These are phyloP conservation scores for Corchorus capsularis DNA, from an alignment of 345 rosid genomes.

Conservation along the genomic window DNA sequence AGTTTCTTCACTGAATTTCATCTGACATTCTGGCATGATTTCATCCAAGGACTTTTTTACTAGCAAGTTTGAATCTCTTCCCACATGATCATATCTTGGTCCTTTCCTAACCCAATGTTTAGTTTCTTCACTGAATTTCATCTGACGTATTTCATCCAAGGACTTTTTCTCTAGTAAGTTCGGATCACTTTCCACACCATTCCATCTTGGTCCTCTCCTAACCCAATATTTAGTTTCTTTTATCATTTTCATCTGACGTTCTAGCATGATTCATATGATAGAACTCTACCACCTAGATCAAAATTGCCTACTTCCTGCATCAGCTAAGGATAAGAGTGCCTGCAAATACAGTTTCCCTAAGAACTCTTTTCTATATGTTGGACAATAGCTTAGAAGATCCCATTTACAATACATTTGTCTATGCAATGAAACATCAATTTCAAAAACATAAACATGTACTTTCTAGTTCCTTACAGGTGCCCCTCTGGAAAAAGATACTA, in stretches of 20 bases:
- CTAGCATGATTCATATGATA: background rate
- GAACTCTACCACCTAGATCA: constrained; percentile 5
- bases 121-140: constrained; percentile 11
- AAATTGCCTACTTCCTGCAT: background rate
- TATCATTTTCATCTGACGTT: background rate
- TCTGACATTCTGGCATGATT: background rate
- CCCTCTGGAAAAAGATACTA: background rate
- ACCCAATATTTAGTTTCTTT: background rate
- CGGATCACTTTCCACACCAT: background rate
- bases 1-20: constrained; percentile 11
- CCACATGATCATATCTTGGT: background rate
- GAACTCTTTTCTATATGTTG: background rate
- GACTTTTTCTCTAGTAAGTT: constrained; percentile 6
- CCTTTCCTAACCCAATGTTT: constrained; percentile 4
- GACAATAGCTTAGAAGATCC: background rate
- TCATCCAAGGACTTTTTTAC: constrained; percentile 8
- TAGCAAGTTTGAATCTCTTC: background rate
- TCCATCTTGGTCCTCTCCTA: constrained; percentile 3
- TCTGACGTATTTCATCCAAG: background rate
- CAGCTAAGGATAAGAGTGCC: constrained; percentile 4
- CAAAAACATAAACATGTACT: background rate
- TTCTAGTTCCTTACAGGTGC: too few relatives aligned
- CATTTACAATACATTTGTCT: background rate
- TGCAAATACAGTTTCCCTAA: constrained; percentile 3
- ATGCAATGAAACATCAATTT: background rate